phyloP scores from a whole-genome alignment of 768 basidiomycete species.

The Omphalotus guepiniiformis region DNA sequence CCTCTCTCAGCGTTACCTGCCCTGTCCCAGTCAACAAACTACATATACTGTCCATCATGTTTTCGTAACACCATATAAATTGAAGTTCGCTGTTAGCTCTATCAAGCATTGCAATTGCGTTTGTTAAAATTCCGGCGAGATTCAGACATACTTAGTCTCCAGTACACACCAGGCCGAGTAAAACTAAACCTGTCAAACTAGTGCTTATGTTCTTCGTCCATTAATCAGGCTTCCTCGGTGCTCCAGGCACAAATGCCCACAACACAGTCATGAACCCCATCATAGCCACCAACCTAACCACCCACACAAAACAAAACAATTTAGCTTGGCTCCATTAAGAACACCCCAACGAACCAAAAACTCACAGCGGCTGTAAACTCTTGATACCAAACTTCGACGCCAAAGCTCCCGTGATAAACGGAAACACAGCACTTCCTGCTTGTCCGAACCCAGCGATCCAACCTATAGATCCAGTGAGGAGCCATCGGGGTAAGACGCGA shows the following conservation, averaged over 20 bases:
- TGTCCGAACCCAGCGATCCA: slow-evolving; percentile 69
- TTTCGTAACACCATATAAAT: too few relatives aligned
- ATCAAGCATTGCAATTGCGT: too few relatives aligned
- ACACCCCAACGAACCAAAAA: slow-evolving; percentile 2
- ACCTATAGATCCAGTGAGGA: slow-evolving; percentile 52
- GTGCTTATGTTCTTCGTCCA: too few relatives aligned
- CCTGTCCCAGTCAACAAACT: too few relatives aligned
- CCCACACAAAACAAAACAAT: background rate
- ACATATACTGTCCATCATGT: too few relatives aligned
- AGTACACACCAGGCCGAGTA: too few relatives aligned
- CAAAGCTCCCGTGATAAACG: slow-evolving; percentile 72
- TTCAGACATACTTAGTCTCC: too few relatives aligned
- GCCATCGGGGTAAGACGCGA: slow-evolving; percentile 51
- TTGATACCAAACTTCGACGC: slow-evolving; percentile 53
- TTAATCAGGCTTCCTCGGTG: slow-evolving; percentile 3
- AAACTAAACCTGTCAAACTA: too few relatives aligned
- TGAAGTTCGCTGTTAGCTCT: too few relatives aligned
- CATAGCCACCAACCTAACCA: slow-evolving; percentile 32
- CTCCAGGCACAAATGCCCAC: slow-evolving; percentile 38
- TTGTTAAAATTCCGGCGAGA: too few relatives aligned
- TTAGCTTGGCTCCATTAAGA: background rate
- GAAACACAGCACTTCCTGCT: slow-evolving; percentile 66
- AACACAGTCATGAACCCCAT: slow-evolving; percentile 36
- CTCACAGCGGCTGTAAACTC: slow-evolving; percentile 46
- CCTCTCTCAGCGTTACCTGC: too few relatives aligned